phyloP scores from a whole-genome alignment of 1,284 basidiomycete species.

The Ustilago loliicola region DNA sequence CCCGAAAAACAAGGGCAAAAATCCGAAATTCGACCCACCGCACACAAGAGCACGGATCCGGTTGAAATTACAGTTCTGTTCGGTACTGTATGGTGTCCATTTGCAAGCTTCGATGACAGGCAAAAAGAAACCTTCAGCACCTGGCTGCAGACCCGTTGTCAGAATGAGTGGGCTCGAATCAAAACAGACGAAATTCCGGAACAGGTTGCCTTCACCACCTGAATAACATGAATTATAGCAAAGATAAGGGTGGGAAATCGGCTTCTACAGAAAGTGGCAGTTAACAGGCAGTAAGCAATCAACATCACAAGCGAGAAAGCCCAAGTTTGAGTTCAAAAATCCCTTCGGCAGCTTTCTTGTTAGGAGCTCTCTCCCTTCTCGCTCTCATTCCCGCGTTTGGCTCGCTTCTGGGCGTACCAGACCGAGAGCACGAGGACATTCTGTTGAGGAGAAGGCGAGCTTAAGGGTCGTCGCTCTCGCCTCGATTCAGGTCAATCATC shows the following conservation, averaged over 20 bases:
- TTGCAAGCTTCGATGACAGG: constrained; percentile 21
- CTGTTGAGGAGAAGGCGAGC: too few relatives aligned
- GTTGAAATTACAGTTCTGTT: too few relatives aligned
- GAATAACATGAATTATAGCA: neutral
- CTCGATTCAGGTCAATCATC: neutral
- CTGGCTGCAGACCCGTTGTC: constrained; percentile 5
- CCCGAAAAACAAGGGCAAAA: neutral
- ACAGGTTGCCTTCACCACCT: neutral
- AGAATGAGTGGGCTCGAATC: neutral
- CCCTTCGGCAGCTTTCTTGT: neutral
- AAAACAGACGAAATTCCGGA: constrained; percentile 3
- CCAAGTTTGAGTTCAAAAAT: neutral
- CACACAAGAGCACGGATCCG: constrained; percentile 16
- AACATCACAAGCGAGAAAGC: neutral
- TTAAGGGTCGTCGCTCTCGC: neutral
- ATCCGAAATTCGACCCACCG: neutral
- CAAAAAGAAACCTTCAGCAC: constrained; percentile 9
- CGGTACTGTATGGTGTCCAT: too few relatives aligned
- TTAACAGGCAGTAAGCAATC: constrained; percentile 8
- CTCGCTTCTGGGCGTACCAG: constrained; percentile 1
- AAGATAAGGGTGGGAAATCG: neutral
- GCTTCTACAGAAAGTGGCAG: neutral
- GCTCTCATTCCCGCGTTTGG: neutral
- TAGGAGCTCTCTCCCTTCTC: neutral
- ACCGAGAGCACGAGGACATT: constrained; percentile 1